These are phyloP conservation scores for Annulohypoxylon bovei DNA, from an alignment of 495 filamentous ascomycete species.

Conservation along the genomic window DNA sequence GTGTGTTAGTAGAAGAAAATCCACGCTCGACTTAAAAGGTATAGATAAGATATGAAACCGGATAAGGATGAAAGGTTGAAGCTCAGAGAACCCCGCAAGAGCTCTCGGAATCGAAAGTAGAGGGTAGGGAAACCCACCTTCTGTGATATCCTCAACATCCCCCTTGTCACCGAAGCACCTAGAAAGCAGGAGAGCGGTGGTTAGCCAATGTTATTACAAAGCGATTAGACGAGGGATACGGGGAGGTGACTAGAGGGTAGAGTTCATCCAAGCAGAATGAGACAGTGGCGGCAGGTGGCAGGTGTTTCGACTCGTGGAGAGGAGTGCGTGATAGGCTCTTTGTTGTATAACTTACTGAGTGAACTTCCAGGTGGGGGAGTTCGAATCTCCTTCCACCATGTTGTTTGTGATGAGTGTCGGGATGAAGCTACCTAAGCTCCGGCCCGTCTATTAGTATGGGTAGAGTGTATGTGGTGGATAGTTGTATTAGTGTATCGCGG, in stretches of 20 bases:
- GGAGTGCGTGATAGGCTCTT: constrained; percentile 11
- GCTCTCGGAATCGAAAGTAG: constrained; percentile 9
- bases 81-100: neutral
- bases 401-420: constrained; percentile 66
- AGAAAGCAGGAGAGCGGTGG: constrained; percentile 10
- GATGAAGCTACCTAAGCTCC: constrained; percentile 45
- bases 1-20: constrained; percentile 41
- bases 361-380: constrained; percentile 98
- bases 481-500: constrained; percentile 21
- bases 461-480: constrained; percentile 8
- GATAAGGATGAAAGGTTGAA: neutral
- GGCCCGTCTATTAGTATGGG: constrained; percentile 27
- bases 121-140: constrained; percentile 70
- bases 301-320: neutral
- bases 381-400: constrained; percentile 97
- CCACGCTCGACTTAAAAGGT: neutral
- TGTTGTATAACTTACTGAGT: constrained; percentile 84
- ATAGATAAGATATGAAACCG: constrained; percentile 12
- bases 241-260: neutral
- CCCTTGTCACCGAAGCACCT: constrained; percentile 99
- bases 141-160: constrained; percentile 99
- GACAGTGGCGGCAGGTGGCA: neutral
- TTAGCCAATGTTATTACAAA: constrained; percentile 31
- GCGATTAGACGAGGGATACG: neutral
- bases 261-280: neutral